These are phyloP conservation scores for Blastobotrys malaysiensis DNA, from an alignment of 1,139 yeast species.

Conservation along the genomic window DNA sequence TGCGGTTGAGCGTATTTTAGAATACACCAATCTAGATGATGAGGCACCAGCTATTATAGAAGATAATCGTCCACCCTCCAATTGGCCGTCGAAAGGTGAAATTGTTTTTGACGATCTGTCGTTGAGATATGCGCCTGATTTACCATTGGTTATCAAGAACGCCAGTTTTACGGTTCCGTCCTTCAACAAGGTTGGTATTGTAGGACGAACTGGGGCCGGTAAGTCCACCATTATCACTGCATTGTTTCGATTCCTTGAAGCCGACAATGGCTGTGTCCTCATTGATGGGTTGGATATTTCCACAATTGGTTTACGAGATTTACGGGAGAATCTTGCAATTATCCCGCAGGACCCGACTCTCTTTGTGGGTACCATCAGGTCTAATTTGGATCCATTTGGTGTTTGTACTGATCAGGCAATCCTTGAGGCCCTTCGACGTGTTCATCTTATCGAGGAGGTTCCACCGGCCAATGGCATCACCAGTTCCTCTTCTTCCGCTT, in stretches of 20 bases:
- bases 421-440: conserved; percentile 36
- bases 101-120: conserved; percentile 52
- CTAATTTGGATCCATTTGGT: conserved; percentile 59
- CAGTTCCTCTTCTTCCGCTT: conserved; percentile 47
- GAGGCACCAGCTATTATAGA: conserved; percentile 50
- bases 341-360: conserved; percentile 73
- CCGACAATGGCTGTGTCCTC: conserved; percentile 47
- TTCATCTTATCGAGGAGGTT: background rate
- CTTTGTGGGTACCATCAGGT: conserved; percentile 57
- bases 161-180: conserved; percentile 48
- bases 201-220: conserved; percentile 83
- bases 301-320: conserved; percentile 47
- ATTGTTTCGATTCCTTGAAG: conserved; percentile 64
- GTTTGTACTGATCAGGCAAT: conserved; percentile 40
- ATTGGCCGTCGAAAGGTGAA: conserved; percentile 38
- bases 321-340: conserved; percentile 55
- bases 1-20: conserved; percentile 67
- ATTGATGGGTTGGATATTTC: conserved; percentile 57
- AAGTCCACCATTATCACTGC: conserved; percentile 66
- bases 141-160: conserved; percentile 49
- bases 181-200: conserved; percentile 69
- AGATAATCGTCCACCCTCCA: conserved; percentile 42
- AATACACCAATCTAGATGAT: conserved; percentile 63
- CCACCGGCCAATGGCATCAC: conserved; percentile 27
- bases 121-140: conserved; percentile 54